A percentile compares a stretch with the other conserved stretches of the same genome.
phyloP scores from a whole-genome alignment of 2,329 filamentous ascomycete genomes.

The Colletotrichum theobromicola region DNA sequence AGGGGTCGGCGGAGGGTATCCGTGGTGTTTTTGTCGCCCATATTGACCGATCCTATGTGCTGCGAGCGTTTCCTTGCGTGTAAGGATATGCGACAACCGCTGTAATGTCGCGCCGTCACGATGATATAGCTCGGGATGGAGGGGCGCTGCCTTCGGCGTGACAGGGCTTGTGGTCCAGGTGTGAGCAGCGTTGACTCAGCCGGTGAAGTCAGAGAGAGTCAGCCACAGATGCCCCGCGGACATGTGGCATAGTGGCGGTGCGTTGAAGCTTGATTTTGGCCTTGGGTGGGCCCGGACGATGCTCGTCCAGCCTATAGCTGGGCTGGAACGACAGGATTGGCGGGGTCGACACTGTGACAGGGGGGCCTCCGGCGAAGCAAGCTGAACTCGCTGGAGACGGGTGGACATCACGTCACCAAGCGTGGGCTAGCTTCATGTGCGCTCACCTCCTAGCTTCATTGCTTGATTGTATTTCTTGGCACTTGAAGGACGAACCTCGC shows the following conservation, averaged over 20 bases:
- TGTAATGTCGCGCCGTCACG: background rate
- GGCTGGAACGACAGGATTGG: background rate
- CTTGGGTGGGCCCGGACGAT: background rate
- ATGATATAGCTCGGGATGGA: conserved; percentile 1
- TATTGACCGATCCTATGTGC: conserved; percentile 19
- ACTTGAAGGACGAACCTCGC: background rate
- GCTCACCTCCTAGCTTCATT: background rate
- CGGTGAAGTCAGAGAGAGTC: background rate
- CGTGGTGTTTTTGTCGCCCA: conserved; percentile 44
- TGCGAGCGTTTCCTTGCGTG: background rate
- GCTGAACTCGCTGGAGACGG: background rate
- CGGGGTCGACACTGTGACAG: background rate
- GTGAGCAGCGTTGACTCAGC: conserved; percentile 10
- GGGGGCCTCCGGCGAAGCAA: background rate
- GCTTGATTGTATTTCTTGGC: conserved; percentile 16
- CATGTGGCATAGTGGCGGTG: background rate
- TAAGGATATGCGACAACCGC: background rate
- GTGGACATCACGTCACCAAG: conserved; percentile 18
- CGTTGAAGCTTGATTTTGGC: background rate
- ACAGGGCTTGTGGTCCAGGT: conserved; percentile 1
- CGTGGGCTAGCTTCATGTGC: conserved; percentile 6
- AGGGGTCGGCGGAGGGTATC: conserved; percentile 56
- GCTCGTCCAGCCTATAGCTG: background rate
- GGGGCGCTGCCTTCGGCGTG: background rate
- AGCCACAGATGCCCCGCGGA: background rate